phyloP scores from a whole-genome alignment of 768 basidiomycete genomes.

The Mycena chlorophos region DNA sequence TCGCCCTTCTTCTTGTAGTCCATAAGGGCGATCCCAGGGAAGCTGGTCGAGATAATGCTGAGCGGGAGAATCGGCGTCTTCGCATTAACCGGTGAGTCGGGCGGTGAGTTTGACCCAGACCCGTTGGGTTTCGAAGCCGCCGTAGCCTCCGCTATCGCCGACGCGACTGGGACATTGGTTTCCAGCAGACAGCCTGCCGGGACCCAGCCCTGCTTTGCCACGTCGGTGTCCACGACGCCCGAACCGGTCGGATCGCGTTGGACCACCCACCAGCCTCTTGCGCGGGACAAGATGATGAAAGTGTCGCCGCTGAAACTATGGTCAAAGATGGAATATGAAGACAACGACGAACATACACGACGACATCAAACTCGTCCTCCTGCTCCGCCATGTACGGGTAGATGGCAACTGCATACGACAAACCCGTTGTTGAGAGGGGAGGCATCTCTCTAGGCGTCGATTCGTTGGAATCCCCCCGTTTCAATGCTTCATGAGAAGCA shows the following conservation, averaged over 20 bases:
- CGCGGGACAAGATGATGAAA: conserved; percentile 88
- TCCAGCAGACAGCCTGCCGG: conserved; percentile 96
- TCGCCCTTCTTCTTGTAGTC: conserved; percentile 93
- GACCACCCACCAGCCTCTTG: conserved; percentile 99
- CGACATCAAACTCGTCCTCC: conserved; percentile 97
- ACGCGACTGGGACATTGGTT: conserved; percentile 86
- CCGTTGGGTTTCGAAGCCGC: conserved; percentile 48
- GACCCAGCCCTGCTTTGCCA: conserved; percentile 91
- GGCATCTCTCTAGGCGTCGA: conserved; percentile 41
- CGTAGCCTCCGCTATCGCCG: conserved; percentile 81
- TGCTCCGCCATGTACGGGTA: conserved; percentile 99
- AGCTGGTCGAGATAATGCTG: conserved; percentile 95
- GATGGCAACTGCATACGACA: conserved; percentile 96
- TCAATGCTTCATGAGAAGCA: conserved; percentile 28
- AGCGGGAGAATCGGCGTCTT: conserved; percentile 85
- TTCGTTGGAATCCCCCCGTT: conserved; percentile 20
- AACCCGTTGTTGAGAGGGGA: conserved; percentile 44
- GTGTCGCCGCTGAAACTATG: conserved; percentile 71
- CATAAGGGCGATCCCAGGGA: conserved; percentile 95
- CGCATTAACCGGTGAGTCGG: conserved; percentile 38
- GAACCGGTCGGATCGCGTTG: conserved; percentile 89
- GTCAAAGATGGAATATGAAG: conserved; percentile 5
- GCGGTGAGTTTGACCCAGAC: conserved; percentile 39
- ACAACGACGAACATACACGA: conserved; percentile 64
- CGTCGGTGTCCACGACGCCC: conserved; percentile 74